Percentiles rank a stretch among this genome's conserved stretches.
Conservation (phyloP, 495 filamentous ascomycete genomes). For the Talaromyces thailandensis region DNA sequence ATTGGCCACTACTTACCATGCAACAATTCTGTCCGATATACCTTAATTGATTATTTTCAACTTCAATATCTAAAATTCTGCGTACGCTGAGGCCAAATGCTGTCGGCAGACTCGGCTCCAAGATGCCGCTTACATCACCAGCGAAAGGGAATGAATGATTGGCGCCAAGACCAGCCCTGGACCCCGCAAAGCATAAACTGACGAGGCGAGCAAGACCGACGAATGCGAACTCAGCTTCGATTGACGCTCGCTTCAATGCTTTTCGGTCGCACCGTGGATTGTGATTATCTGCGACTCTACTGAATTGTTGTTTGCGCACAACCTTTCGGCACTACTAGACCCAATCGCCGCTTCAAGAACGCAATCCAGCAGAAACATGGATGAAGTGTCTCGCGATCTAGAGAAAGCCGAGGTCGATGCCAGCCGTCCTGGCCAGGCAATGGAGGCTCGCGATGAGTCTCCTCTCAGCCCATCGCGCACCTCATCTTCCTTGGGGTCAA, state of each 20-base stretch:
- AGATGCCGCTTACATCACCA: not conserved
- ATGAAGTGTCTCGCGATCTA: slow-evolving; percentile 22
- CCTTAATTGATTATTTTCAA: not conserved
- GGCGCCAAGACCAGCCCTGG: not conserved
- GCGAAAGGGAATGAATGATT: not conserved
- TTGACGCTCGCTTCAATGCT: not conserved
- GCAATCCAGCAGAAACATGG: slow-evolving; percentile 18
- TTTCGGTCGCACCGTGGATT: not conserved
- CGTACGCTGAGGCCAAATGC: too few relatives aligned
- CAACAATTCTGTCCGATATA: not conserved
- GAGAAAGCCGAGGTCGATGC: slow-evolving; percentile 26
- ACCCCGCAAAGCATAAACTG: not conserved
- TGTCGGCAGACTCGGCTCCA: not conserved
- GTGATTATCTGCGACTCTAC: not conserved
- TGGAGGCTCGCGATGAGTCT: not conserved
- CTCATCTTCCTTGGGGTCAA: slow-evolving; percentile 12
- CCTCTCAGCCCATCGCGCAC: slow-evolving; percentile 4
- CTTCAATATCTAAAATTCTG: too few relatives aligned
- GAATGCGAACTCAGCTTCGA: not conserved
- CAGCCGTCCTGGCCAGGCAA: slow-evolving; percentile 7
- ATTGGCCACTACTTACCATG: not conserved
- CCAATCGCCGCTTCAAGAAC: not conserved
- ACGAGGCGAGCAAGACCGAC: not conserved
- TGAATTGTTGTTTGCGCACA: not conserved
- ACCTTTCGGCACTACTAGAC: not conserved